These are phyloP conservation scores for Eucalyptus tenuipes DNA, from an alignment of 345 rosid species.

Conservation along the genomic window DNA sequence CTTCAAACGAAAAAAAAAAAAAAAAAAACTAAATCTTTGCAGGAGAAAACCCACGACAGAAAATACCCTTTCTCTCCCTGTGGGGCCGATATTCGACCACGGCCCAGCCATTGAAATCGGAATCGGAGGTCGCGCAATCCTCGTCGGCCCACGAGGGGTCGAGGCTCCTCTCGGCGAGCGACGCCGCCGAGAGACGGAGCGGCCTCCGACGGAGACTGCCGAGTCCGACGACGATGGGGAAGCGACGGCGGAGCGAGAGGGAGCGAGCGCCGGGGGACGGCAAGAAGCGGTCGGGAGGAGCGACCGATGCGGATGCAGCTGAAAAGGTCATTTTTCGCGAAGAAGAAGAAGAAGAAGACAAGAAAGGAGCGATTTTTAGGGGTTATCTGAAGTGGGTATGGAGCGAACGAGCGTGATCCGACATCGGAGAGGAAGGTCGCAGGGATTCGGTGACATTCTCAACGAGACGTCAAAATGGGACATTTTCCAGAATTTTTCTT, in stretches of 20 bases:
- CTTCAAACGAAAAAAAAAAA: neutral
- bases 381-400: neutral
- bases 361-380: neutral
- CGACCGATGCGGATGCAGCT: neutral
- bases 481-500: neutral
- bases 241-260: constrained; percentile 1
- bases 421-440: neutral
- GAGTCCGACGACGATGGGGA: constrained; percentile 9
- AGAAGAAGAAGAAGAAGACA: neutral
- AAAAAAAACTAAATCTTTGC: too few species aligned
- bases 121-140: constrained; percentile 11
- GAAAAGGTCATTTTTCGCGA: neutral
- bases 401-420: neutral
- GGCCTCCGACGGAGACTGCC: neutral
- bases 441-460: neutral
- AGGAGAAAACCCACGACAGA: neutral
- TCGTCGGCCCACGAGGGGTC: constrained; percentile 32
- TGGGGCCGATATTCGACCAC: constrained; percentile 17
- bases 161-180: constrained; percentile 10
- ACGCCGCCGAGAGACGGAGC: constrained; percentile 30
- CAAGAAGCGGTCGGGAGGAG: neutral
- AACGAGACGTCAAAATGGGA: neutral
- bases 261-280: neutral
- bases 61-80: neutral
- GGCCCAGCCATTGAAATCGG: constrained; percentile 52